Conservation (phyloP, 345 rosid species). For the Odontarrhena argentea region DNA sequence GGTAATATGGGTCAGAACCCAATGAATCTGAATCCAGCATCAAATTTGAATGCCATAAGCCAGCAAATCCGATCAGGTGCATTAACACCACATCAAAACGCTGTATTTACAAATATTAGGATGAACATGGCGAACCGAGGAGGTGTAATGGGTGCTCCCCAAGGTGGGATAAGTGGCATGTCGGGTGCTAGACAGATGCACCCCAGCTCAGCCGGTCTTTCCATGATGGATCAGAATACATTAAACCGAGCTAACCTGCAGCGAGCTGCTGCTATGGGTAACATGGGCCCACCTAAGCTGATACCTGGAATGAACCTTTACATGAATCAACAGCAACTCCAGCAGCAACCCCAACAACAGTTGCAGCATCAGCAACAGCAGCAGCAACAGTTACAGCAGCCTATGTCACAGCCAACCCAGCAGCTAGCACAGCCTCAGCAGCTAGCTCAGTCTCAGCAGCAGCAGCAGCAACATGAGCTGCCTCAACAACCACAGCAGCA, state of each 20-base stretch:
- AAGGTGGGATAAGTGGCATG: conserved; percentile 65
- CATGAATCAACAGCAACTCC: conserved; percentile 68
- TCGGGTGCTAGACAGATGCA: conserved; percentile 71
- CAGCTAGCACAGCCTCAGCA: conserved; percentile 46
- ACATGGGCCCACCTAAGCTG: conserved; percentile 91
- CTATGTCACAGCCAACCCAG: conserved; percentile 41
- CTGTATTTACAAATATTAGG: conserved; percentile 44
- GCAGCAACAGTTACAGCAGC: conserved; percentile 39
- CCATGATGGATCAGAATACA: conserved; percentile 59
- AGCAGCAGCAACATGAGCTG: conserved; percentile 42
- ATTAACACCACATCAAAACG: conserved; percentile 43
- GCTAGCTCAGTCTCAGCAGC: conserved; percentile 35
- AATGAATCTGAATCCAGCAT: conserved; percentile 56
- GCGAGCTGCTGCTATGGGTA: conserved; percentile 57
- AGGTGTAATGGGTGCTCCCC: conserved; percentile 57
- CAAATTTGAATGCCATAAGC: conserved; percentile 54
- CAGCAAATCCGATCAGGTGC: conserved; percentile 63
- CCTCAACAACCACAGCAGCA: conserved; percentile 50
- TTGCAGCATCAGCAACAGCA: conserved; percentile 42
- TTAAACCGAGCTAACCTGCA: conserved; percentile 68
- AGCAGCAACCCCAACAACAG: conserved; percentile 60
- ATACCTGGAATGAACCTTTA: conserved; percentile 64
- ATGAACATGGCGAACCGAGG: conserved; percentile 36
- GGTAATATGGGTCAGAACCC: conserved; percentile 67
- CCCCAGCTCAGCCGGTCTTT: conserved; percentile 58